Evolutionary conservation across 805 yeast genomes (phyloP).

Genomic region (Debaryomyces tyrocola): DNA sequence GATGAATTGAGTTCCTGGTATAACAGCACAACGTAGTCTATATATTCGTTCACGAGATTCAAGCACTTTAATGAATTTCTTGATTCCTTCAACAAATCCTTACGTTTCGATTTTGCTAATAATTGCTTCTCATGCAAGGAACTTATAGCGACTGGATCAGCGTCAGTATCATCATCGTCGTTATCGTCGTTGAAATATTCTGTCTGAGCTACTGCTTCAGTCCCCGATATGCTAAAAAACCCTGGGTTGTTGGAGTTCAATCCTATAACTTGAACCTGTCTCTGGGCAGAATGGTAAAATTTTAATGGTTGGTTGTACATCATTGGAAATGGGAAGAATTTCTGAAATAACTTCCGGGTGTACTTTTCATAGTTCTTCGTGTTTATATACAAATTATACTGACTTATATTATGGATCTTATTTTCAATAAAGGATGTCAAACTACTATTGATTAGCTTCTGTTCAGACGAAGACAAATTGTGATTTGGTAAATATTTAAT

Average conservation of each 20-base stretch:
- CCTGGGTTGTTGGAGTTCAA: constrained; percentile 25
- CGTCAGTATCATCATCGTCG: constrained; percentile 18
- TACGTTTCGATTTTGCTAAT: constrained; percentile 33
- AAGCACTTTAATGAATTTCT: constrained; percentile 34
- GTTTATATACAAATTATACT: constrained; percentile 58
- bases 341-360: constrained; percentile 54
- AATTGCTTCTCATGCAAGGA: constrained; percentile 39
- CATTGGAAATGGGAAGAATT: constrained; percentile 67
- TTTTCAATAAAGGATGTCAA: constrained; percentile 41
- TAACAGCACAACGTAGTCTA: constrained; percentile 16
- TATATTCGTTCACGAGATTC: constrained; percentile 20
- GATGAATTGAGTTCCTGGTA: constrained; percentile 12
- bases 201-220: constrained; percentile 24
- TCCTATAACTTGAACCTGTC: constrained; percentile 31
- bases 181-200: constrained; percentile 23
- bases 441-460: constrained; percentile 44
- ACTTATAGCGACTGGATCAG: constrained; percentile 29
- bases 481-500: constrained; percentile 38
- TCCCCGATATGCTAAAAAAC: constrained; percentile 26
- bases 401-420: constrained; percentile 48
- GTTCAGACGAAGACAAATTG: constrained; percentile 38
- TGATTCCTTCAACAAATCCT: constrained; percentile 28
- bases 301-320: constrained; percentile 67
- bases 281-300: constrained; percentile 38
- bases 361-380: constrained; percentile 58